phyloP scores from a whole-genome alignment of 2,329 filamentous ascomycete genomes.

The Diaporthe sp. region DNA sequence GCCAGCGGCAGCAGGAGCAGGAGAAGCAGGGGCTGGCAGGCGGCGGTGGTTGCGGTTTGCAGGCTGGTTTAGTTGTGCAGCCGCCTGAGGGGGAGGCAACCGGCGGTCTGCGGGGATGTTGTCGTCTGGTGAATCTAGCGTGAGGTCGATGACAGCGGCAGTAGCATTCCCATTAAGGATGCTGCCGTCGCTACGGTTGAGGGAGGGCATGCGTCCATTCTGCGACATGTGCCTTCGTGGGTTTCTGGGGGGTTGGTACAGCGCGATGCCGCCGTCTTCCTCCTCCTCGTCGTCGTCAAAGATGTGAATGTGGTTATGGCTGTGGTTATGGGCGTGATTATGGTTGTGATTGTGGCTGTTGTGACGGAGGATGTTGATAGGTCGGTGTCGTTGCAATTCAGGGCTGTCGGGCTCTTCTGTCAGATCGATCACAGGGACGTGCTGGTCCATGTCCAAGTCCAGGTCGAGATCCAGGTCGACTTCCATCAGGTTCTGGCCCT shows the following conservation, averaged over 20 bases:
- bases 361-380: conserved; percentile 33
- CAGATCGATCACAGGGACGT: conserved; percentile 61
- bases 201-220: conserved; percentile 56
- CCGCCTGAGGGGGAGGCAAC: conserved; percentile 35
- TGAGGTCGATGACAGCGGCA: conserved; percentile 65
- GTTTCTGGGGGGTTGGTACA: conserved; percentile 47
- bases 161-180: conserved; percentile 50
- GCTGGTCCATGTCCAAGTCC: conserved; percentile 11
- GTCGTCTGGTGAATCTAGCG: conserved; percentile 58
- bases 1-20: conserved; percentile 14
- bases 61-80: conserved; percentile 11
- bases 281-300: conserved; percentile 19
- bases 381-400: conserved; percentile 34
- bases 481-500: neutral
- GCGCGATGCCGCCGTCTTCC: neutral
- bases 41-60: conserved; percentile 17
- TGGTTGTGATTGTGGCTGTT: neutral
- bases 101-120: conserved; percentile 36
- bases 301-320: neutral
- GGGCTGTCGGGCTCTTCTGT: conserved; percentile 66
- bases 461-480: neutral
- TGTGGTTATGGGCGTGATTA: neutral
- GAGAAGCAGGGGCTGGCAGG: conserved; percentile 28
- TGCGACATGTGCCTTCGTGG: conserved; percentile 59
- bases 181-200: conserved; percentile 62